Conservation (phyloP, 1,139 yeast genomes). For the Zygosaccharomyces pseudobailii region DNA sequence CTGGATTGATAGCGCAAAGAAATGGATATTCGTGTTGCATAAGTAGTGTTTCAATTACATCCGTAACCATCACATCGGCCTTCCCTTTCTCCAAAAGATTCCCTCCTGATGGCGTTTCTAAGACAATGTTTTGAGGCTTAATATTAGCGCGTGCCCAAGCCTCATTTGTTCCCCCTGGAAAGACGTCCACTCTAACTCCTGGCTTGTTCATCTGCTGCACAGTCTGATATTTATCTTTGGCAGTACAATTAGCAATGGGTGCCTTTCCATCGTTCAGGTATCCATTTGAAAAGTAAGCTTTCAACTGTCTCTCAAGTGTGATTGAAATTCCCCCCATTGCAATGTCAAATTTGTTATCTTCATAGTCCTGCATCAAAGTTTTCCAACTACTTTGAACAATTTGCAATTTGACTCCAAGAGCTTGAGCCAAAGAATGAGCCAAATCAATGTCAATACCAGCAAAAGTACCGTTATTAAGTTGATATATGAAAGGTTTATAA, state of each 20-base stretch:
- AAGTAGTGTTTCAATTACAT: not conserved
- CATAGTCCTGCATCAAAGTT: not conserved
- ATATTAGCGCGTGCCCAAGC: not conserved
- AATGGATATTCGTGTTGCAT: not conserved
- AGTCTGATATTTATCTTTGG: not conserved
- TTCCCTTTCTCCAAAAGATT: not conserved
- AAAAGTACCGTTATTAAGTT: not conserved
- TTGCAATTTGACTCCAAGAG: not conserved
- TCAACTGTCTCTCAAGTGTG: not conserved
- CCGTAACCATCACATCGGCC: not conserved
- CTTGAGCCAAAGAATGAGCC: not conserved
- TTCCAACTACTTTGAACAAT: not conserved
- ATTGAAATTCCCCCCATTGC: not conserved
- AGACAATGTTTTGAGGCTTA: not conserved
- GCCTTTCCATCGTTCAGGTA: not conserved
- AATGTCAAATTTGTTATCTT: not conserved
- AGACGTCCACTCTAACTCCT: not conserved
- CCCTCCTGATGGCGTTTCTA: not conserved
- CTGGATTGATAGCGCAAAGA: not conserved
- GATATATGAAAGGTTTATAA: not conserved
- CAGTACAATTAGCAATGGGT: not conserved
- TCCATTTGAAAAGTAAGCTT: not conserved
- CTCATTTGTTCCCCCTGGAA: not conserved
- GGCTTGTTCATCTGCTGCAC: not conserved
- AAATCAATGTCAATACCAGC: not conserved